Conservation (phyloP, 1,284 basidiomycete genomes). For the Melanopsichium pennsylvanicum region DNA sequence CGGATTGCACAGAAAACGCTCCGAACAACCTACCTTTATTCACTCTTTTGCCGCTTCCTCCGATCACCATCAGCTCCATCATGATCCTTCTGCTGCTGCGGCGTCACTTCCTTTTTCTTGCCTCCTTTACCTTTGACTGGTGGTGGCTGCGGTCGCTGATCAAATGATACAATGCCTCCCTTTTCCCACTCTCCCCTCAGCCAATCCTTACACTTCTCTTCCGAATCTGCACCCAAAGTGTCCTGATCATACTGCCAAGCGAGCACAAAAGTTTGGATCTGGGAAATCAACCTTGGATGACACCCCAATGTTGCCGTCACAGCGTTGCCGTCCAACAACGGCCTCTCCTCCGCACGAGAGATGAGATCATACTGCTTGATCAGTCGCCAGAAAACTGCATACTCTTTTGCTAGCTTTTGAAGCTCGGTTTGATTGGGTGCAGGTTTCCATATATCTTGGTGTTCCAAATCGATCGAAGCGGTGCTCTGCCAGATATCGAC, state of each 20-base stretch:
- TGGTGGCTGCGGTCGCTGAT: slow-evolving; percentile 33
- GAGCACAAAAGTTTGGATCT: slow-evolving; percentile 50
- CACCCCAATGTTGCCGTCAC: slow-evolving; percentile 42
- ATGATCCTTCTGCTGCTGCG: neutral
- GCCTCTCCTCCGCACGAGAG: slow-evolving; percentile 38
- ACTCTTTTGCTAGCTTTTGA: slow-evolving; percentile 15
- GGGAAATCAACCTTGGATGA: slow-evolving; percentile 44
- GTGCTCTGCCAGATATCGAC: slow-evolving; percentile 12
- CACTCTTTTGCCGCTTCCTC: slow-evolving; percentile 50
- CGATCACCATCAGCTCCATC: slow-evolving; percentile 1
- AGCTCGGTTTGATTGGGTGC: too few species aligned
- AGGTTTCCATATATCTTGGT: too few species aligned
- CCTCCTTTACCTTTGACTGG: slow-evolving; percentile 28
- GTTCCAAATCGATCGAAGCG: slow-evolving; percentile 2
- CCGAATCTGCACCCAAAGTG: neutral
- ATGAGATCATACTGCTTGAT: slow-evolving; percentile 28
- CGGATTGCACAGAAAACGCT: too few species aligned
- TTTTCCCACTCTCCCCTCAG: slow-evolving; percentile 49
- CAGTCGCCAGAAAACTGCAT: slow-evolving; percentile 40
- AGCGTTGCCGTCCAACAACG: slow-evolving; percentile 54
- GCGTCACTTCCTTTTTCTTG: slow-evolving; percentile 26
- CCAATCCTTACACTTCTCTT: slow-evolving; percentile 39
- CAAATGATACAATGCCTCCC: slow-evolving; percentile 50
- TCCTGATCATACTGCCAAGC: slow-evolving; percentile 54
- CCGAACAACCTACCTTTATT: slow-evolving; percentile 9